Base-by-base conservation (phyloP, 352 stramenopile species). In the Globisporangium rhizosaccharum region DNA sequence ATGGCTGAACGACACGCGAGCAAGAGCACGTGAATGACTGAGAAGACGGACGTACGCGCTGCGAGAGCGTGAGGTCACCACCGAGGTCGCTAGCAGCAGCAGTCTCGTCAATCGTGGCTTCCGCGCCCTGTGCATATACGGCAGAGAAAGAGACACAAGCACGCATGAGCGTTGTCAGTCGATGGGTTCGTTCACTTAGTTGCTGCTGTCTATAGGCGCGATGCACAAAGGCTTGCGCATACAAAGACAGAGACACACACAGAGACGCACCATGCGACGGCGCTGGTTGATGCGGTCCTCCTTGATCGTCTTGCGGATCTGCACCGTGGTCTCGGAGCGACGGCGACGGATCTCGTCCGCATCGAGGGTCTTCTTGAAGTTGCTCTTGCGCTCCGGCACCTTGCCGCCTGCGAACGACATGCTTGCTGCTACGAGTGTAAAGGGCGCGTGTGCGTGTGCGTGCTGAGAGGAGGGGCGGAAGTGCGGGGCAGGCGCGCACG, bases 331-430 rank as follows among this genome's bases (percentile, higher is more conserved):
- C 58, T 94, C 85, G 45, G 91, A 82, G 51, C 87, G 82, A 39
- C 82, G 77, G 20, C 85, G 76, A 53, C 87, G 80, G 51, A 71
- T 90, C 53, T 81, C 76, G 36, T 92, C 80, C 30, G 66, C 68
- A 71, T 96, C 87, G 61, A 96, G 91, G 54, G 82, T 85, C 66
- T 95, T 96, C 71, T 96, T 96, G 64, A 90, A 95, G 61, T 67
- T 85, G 57, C 81, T 88, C 73, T 94, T 84, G 47, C 85, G 87
- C 30, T 93, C 81, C 18, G 82, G 82, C 50, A 75, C 75, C 67
- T 87, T 87, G 55, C 75, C 76, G 53, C 70, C 69, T 39, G 33
- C 30, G 76, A 67, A 88, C 66, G 81, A 91, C 81, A 91, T 91
- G 48, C 47, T 11, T 39, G 33, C 33, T 39, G 33, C 33, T 39